Percentiles rank a stretch among this genome's conserved stretches.
These are phyloP conservation scores for Starmera pachycereana DNA, from an alignment of 805 yeast genomes.

Conservation along the genomic window DNA sequence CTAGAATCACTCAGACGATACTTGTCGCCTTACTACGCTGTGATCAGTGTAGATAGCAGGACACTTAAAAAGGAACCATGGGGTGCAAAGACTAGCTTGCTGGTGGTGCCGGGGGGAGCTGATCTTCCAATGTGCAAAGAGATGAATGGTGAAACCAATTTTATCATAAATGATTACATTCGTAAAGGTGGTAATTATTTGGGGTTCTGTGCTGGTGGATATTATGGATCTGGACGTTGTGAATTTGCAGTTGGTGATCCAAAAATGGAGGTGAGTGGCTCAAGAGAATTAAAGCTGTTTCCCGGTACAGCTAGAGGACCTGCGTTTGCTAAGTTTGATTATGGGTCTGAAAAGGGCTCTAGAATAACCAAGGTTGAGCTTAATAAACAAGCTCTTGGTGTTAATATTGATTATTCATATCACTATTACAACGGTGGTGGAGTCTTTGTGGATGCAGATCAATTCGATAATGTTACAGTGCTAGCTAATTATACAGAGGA, in stretches of 20 bases:
- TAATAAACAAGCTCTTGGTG: constrained; percentile 22
- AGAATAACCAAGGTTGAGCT: constrained; percentile 40
- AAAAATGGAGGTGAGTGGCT: constrained; percentile 70
- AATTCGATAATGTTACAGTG: constrained; percentile 50
- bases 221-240: constrained; percentile 62
- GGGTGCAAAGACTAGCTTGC: constrained; percentile 64
- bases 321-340: constrained; percentile 70
- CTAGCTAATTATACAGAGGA: constrained; percentile 57
- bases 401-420: constrained; percentile 18
- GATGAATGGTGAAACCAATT: constrained; percentile 62
- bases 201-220: constrained; percentile 96
- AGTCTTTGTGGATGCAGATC: constrained; percentile 66
- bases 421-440: constrained; percentile 86
- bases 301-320: constrained; percentile 82
- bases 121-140: constrained; percentile 76
- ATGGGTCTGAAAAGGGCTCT: constrained; percentile 71
- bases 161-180: constrained; percentile 51
- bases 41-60: constrained; percentile 52
- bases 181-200: constrained; percentile 70
- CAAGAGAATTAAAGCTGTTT: constrained; percentile 71
- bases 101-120: constrained; percentile 96
- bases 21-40: constrained; percentile 85
- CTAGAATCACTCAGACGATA: constrained; percentile 63
- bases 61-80: constrained; percentile 78
- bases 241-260: constrained; percentile 79